Percentiles rank a stretch among this genome's conserved stretches.
Evolutionary conservation across 179 eudicot species (phyloP).

Genomic region (Spinacia oleracea): DNA sequence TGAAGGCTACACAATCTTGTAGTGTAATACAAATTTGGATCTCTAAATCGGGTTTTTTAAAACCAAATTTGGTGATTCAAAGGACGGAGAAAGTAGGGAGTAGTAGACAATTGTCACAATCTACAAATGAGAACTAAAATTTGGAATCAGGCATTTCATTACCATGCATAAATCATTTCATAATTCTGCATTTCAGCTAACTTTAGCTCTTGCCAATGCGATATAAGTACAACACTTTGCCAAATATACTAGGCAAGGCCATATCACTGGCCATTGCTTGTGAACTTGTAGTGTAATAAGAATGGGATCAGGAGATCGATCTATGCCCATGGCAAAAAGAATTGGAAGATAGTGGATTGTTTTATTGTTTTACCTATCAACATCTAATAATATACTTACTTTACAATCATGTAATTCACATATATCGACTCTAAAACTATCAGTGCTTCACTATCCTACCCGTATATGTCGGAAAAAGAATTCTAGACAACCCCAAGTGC

Average conservation of each 20-base stretch:
- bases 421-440: conserved; percentile 23
- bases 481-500: conserved; percentile 19
- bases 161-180: background rate
- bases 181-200: background rate
- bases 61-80: too few species aligned
- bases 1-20: too few species aligned
- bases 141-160: background rate
- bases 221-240: conserved; percentile 8
- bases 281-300: background rate
- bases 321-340: background rate
- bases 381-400: conserved; percentile 36
- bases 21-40: too few species aligned
- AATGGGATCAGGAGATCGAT: background rate
- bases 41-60: too few species aligned
- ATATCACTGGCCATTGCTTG: background rate
- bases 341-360: conserved; percentile 8
- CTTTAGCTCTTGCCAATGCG: conserved; percentile 2
- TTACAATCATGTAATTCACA: conserved; percentile 37
- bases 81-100: too few species aligned
- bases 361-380: conserved; percentile 27
- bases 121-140: background rate
- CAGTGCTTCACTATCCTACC: conserved; percentile 31
- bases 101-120: too few species aligned
- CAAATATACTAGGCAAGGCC: background rate
- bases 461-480: conserved; percentile 33